Conservation (phyloP, 768 basidiomycete genomes). For the Naganishia kalamii region DNA sequence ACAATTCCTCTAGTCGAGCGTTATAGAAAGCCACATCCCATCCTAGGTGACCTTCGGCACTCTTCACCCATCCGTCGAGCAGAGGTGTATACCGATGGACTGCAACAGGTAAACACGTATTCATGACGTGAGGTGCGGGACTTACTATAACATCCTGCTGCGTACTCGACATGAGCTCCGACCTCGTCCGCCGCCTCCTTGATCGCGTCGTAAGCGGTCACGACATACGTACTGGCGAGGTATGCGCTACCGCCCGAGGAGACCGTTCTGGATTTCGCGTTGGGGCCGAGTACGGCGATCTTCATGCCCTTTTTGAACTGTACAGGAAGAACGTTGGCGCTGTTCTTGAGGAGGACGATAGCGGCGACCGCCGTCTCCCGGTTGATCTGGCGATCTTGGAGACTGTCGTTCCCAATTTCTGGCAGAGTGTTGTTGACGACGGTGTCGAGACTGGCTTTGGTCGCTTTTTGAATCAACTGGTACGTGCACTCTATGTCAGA, state of each 20-base stretch:
- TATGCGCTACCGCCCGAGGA: conserved; percentile 70
- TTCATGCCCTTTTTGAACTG: conserved; percentile 40
- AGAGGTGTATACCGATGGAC: conserved; percentile 64
- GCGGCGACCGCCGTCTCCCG: conserved; percentile 52
- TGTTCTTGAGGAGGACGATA: conserved; percentile 64
- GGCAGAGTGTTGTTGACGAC: background rate
- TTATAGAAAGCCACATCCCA: conserved; percentile 62
- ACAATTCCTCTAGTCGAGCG: conserved; percentile 53
- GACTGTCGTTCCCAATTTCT: conserved; percentile 2
- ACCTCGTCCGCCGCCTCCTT: conserved; percentile 51
- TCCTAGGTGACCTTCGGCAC: conserved; percentile 54
- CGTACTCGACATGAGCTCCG: conserved; percentile 52
- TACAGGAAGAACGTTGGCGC: conserved; percentile 53
- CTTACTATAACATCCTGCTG: conserved; percentile 62
- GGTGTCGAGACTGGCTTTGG: background rate
- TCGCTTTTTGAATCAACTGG: background rate
- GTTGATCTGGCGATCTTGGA: background rate
- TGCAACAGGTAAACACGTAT: conserved; percentile 30
- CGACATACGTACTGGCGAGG: conserved; percentile 60
- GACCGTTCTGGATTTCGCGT: conserved; percentile 60
- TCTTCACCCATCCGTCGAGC: conserved; percentile 55
- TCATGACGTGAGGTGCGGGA: conserved; percentile 16
- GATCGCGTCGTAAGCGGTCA: conserved; percentile 61
- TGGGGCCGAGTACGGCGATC: conserved; percentile 65
- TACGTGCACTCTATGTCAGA: too few species aligned